Evolutionary conservation across 371 early-diverging fungal genomes (phyloP).

Genomic region (Saksenaea vasiformis): DNA sequence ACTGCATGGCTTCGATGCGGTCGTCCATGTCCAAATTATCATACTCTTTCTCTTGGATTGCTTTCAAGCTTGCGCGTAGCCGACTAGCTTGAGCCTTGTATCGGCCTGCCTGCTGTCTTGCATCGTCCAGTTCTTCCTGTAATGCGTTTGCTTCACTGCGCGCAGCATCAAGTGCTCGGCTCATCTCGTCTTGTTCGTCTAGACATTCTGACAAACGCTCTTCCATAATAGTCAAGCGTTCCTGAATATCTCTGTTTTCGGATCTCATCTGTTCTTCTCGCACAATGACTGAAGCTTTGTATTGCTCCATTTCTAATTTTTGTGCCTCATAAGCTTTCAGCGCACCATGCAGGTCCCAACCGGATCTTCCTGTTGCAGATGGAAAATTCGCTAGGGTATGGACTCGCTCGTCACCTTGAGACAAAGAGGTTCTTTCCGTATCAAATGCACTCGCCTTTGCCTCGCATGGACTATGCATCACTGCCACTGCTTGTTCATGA

Average conservation of each 20-base stretch:
- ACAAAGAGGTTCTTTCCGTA: neutral
- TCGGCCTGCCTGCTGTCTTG: conserved; percentile 3
- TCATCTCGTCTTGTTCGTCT: neutral
- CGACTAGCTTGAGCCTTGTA: conserved; percentile 13
- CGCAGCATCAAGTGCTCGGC: neutral
- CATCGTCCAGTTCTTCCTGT: conserved; percentile 1
- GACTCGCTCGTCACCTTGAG: neutral
- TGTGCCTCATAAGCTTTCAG: neutral
- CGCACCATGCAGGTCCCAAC: neutral
- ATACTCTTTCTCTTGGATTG: conserved; percentile 3
- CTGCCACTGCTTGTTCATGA: neutral
- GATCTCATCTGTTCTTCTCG: neutral
- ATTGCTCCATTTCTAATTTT: neutral
- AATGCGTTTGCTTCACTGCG: neutral
- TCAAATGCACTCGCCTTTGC: neutral
- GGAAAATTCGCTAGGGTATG: neutral
- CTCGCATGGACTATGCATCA: neutral
- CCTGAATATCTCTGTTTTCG: neutral
- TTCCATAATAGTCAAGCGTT: neutral
- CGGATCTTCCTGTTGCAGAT: neutral
- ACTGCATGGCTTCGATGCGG: conserved; percentile 14
- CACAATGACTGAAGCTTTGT: neutral
- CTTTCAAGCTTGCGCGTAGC: conserved; percentile 6
- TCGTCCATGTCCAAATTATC: conserved; percentile 8
- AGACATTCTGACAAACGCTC: neutral